Evolutionary conservation across 2,329 filamentous ascomycete species (phyloP).

Genomic region (Bertia moriformis): DNA sequence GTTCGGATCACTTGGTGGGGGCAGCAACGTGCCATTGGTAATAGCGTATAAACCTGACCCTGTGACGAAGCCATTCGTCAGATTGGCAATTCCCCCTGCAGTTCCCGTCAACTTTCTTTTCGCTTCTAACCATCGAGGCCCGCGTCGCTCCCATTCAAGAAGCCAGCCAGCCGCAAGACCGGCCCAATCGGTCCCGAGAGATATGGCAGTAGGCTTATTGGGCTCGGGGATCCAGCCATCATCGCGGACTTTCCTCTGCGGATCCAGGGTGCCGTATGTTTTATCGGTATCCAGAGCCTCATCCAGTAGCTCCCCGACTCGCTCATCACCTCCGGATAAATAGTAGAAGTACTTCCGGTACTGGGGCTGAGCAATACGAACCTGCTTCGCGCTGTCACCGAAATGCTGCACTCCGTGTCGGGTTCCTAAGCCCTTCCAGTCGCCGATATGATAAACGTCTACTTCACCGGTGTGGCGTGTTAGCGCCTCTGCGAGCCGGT

Average conservation of each 20-base stretch:
- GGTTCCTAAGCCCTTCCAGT: conserved; percentile 43
- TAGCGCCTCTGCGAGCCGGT: conserved; percentile 40
- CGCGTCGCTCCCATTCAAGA: conserved; percentile 2
- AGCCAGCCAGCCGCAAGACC: conserved; percentile 2
- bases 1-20: too few species aligned
- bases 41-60: too few species aligned
- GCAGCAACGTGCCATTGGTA: conserved; percentile 2
- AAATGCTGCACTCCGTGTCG: conserved; percentile 50
- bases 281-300: conserved; percentile 12
- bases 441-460: conserved; percentile 44
- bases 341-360: conserved; percentile 44
- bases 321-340: conserved; percentile 39
- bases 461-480: conserved; percentile 45
- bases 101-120: too few species aligned
- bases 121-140: too few species aligned
- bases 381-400: conserved; percentile 45
- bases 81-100: neutral
- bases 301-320: conserved; percentile 35
- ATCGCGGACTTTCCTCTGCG: conserved; percentile 2
- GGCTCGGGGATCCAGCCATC: neutral
- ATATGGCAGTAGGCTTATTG: too few species aligned
- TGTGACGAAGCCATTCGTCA: too few species aligned
- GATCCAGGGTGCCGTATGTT: conserved; percentile 2
- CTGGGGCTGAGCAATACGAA: conserved; percentile 39
- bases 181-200: too few species aligned